Evolutionary conservation across 148 eudicot species (phyloP).

Genomic region (Euryodendron excelsum): DNA sequence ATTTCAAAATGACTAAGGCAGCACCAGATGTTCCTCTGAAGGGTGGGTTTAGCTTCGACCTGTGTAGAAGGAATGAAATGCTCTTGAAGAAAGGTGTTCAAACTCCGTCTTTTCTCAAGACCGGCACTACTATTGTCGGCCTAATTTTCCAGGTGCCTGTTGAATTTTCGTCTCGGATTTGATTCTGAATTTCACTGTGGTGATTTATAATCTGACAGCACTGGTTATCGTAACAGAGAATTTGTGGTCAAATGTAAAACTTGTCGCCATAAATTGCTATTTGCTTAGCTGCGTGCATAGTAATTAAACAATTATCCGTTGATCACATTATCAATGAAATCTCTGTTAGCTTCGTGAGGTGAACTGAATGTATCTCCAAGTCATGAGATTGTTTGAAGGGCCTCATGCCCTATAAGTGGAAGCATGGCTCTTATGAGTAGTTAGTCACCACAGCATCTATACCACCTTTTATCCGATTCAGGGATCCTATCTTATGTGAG

Average conservation of each 20-base stretch:
- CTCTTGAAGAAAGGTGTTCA: conserved; percentile 53
- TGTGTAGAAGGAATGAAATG: conserved; percentile 70
- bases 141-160: conserved; percentile 57
- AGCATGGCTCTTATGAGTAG: no score
- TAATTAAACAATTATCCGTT: not conserved
- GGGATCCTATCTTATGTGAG: not conserved
- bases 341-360: no score
- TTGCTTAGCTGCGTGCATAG: not conserved
- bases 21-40: conserved; percentile 51
- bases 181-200: not conserved
- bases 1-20: conserved; percentile 39
- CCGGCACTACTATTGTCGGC: conserved; percentile 83
- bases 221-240: not conserved
- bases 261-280: not conserved
- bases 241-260: not conserved
- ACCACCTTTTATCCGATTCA: not conserved
- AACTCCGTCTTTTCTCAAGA: conserved; percentile 51
- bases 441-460: not conserved
- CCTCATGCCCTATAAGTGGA: not conserved
- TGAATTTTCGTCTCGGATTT: not conserved
- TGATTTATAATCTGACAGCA: not conserved
- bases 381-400: not conserved
- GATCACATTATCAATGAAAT: no score
- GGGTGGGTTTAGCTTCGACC: conserved; percentile 72
- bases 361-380: not conserved